Conservation (phyloP, 163 green algal species). For the Prototheca cutis region DNA sequence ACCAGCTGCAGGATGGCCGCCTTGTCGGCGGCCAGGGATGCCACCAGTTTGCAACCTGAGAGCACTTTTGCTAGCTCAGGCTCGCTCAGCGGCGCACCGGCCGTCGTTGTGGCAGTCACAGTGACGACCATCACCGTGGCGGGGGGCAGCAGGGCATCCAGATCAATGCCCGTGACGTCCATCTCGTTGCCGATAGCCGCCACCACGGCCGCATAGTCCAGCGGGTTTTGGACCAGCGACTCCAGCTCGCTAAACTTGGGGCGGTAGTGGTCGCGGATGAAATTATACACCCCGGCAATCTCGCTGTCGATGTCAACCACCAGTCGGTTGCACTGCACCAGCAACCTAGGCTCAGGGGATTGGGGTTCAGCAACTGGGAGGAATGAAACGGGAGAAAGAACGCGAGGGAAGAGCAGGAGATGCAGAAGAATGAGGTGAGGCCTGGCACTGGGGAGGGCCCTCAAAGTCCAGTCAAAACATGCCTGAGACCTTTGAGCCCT, state of each 20-base stretch:
- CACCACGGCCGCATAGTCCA: constrained; percentile 93
- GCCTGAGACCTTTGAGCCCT: too few species aligned
- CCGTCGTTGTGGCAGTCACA: constrained; percentile 90
- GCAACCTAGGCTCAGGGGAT: constrained; percentile 33
- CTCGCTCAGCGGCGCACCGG: constrained; percentile 58
- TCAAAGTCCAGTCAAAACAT: too few species aligned
- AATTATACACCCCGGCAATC: constrained; percentile 78
- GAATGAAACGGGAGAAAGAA: constrained; percentile 6
- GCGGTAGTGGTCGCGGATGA: constrained; percentile 69
- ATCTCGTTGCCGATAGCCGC: constrained; percentile 80
- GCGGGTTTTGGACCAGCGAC: constrained; percentile 79
- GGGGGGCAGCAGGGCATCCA: constrained; percentile 84
- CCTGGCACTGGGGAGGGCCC: too few species aligned
- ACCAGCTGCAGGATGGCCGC: constrained; percentile 37
- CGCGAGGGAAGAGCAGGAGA: too few species aligned
- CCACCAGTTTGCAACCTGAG: not conserved
- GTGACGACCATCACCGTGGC: constrained; percentile 95
- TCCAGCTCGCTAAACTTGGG: constrained; percentile 93
- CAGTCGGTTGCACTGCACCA: constrained; percentile 92
- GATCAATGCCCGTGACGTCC: constrained; percentile 82
- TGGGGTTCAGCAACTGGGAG: not conserved
- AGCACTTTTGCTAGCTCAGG: constrained; percentile 30
- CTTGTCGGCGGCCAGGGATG: constrained; percentile 72
- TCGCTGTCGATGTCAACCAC: constrained; percentile 95
- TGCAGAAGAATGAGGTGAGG: too few species aligned